Conservation (phyloP, 108 stramenopile species). For the Fistulifera pelliculosa region DNA sequence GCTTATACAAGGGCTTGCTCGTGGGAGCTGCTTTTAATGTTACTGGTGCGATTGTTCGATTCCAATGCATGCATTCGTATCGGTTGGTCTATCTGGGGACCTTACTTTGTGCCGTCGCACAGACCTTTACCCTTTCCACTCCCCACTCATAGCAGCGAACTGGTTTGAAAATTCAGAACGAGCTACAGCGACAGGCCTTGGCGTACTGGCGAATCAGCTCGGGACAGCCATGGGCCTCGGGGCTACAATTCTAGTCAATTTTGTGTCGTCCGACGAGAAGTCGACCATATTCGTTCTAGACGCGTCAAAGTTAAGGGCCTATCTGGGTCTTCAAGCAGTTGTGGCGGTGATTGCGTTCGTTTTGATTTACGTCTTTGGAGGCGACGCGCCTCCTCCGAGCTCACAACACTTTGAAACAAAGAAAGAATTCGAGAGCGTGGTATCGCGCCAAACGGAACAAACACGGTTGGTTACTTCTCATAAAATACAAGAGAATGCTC, state of each 20-base stretch:
- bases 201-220: constrained; percentile 1
- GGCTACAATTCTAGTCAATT: constrained; percentile 1
- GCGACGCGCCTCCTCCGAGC: not conserved
- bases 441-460: no score
- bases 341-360: not conserved
- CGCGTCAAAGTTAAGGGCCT: not conserved
- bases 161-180: constrained; percentile 6
- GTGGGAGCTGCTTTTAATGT: not conserved
- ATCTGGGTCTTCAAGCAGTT: not conserved
- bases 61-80: not conserved
- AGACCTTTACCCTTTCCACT: constrained; percentile 6
- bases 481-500: no score
- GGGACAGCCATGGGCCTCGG: constrained; percentile 4
- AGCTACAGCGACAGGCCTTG: constrained; percentile 6
- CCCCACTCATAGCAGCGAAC: constrained; percentile 2
- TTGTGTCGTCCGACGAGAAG: not conserved
- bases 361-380: not conserved
- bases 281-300: no score
- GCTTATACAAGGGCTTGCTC: not conserved
- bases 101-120: constrained; percentile 5
- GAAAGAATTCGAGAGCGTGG: no score
- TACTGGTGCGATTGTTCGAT: not conserved
- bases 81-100: not conserved
- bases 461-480: no score
- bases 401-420: no score